Conservation (phyloP, 2,329 filamentous ascomycete species). For the Harringtonia lauricola region DNA sequence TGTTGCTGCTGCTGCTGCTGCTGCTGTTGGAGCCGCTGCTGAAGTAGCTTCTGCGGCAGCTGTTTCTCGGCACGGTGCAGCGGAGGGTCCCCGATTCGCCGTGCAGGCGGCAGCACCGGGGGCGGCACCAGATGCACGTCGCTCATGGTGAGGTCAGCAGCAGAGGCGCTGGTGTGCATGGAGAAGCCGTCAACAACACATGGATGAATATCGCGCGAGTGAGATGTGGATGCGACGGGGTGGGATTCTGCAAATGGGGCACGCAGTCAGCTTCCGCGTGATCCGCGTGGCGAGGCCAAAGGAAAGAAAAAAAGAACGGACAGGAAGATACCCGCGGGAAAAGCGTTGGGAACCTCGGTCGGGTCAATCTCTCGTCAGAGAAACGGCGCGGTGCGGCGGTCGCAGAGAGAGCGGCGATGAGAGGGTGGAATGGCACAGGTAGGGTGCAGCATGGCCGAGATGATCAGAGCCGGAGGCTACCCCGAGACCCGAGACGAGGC, state of each 20-base stretch:
- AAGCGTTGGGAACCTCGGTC: too few relatives aligned
- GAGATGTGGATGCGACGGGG: too few relatives aligned
- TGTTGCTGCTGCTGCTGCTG: conserved; percentile 1
- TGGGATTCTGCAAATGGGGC: too few relatives aligned
- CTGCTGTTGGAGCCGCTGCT: conserved; percentile 2
- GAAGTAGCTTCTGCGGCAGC: conserved; percentile 7
- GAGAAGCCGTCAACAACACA: not conserved
- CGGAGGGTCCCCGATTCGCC: not conserved
- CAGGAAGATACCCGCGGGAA: too few relatives aligned
- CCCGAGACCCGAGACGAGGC: not conserved
- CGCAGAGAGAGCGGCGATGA: not conserved
- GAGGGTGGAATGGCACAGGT: not conserved
- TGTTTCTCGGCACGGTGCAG: conserved; percentile 3
- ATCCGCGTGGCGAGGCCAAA: too few relatives aligned
- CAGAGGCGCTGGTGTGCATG: not conserved
- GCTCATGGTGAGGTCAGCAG: conserved; percentile 4
- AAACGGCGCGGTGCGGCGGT: not conserved
- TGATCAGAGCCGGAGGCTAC: too few relatives aligned
- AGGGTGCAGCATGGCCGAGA: not conserved
- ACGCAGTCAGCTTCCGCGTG: too few relatives aligned
- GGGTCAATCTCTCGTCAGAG: too few relatives aligned
- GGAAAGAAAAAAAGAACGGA: too few relatives aligned
- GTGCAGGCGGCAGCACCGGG: conserved; percentile 2
- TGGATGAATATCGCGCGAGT: too few relatives aligned
- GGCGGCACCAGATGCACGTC: conserved; percentile 5